Evolutionary conservation across 768 basidiomycete genomes (phyloP).

Genomic region (Hypholoma sublateritium): DNA sequence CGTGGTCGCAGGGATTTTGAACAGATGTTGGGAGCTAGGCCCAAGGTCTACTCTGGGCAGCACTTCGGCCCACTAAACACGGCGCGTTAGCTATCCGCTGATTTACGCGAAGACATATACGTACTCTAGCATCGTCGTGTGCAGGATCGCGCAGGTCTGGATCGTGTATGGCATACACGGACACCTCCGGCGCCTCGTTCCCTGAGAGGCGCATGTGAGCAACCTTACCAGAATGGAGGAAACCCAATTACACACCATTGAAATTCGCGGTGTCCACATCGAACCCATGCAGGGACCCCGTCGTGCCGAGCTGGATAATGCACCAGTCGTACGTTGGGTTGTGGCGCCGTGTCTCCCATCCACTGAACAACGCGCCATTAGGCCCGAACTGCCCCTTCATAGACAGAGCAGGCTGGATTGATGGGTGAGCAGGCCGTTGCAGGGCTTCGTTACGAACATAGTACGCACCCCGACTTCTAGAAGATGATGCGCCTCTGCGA

Average conservation of each 20-base stretch:
- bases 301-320: constrained; percentile 84
- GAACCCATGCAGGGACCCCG: constrained; percentile 73
- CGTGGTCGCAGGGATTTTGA: constrained; percentile 59
- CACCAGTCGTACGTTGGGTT: constrained; percentile 92
- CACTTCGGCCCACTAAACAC: constrained; percentile 72
- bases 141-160: constrained; percentile 42
- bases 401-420: constrained; percentile 71
- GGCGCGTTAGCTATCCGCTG: constrained; percentile 2
- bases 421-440: constrained; percentile 1
- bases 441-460: background rate
- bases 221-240: background rate
- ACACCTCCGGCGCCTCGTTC: constrained; percentile 84
- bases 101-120: constrained; percentile 4
- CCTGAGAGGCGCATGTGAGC: constrained; percentile 40
- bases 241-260: constrained; percentile 54
- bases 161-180: constrained; percentile 61
- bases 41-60: constrained; percentile 76
- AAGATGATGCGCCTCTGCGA: constrained; percentile 82
- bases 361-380: constrained; percentile 90
- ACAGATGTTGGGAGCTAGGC: constrained; percentile 87
- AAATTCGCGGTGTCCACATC: constrained; percentile 97
- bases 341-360: constrained; percentile 93
- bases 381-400: constrained; percentile 97
- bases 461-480: constrained; percentile 75
- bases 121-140: constrained; percentile 53